These are phyloP conservation scores for Exsudoporus frostii DNA, from an alignment of 768 basidiomycete genomes.

Conservation along the genomic window DNA sequence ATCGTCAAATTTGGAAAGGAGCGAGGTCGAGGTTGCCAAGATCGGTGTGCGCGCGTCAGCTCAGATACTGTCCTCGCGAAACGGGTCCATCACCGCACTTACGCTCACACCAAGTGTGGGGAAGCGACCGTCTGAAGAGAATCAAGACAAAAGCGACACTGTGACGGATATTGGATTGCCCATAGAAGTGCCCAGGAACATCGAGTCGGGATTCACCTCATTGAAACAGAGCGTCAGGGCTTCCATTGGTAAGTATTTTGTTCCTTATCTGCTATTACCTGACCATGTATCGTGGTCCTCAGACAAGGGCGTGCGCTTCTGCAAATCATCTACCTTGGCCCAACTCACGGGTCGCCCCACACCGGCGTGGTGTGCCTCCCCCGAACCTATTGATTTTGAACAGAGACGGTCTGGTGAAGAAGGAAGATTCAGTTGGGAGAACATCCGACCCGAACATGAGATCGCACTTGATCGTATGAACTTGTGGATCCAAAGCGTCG, in stretches of 20 bases:
- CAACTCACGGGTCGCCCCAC: constrained; percentile 35
- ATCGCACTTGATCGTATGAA: constrained; percentile 62
- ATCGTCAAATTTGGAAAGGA: constrained; percentile 25
- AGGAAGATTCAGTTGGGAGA: constrained; percentile 34
- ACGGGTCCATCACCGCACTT: constrained; percentile 21
- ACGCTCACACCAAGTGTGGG: constrained; percentile 4
- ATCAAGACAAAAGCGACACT: constrained; percentile 5
- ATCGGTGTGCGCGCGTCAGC: constrained; percentile 28
- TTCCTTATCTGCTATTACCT: neutral
- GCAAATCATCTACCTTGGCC: constrained; percentile 58
- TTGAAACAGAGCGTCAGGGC: constrained; percentile 70
- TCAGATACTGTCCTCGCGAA: constrained; percentile 25
- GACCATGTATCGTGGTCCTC: neutral
- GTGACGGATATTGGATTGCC: constrained; percentile 27
- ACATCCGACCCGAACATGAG: constrained; percentile 32
- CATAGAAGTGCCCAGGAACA: constrained; percentile 19
- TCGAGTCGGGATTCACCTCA: constrained; percentile 42
- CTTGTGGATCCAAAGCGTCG: constrained; percentile 79
- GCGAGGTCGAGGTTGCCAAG: constrained; percentile 30
- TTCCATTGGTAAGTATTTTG: constrained; percentile 59
- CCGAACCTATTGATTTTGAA: constrained; percentile 33
- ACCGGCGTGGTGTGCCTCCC: constrained; percentile 29
- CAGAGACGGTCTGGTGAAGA: constrained; percentile 31
- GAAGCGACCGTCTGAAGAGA: constrained; percentile 8
- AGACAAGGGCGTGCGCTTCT: constrained; percentile 70